These are phyloP conservation scores for Ilyonectria destructans DNA, from an alignment of 2,329 filamentous ascomycete species.

Conservation along the genomic window DNA sequence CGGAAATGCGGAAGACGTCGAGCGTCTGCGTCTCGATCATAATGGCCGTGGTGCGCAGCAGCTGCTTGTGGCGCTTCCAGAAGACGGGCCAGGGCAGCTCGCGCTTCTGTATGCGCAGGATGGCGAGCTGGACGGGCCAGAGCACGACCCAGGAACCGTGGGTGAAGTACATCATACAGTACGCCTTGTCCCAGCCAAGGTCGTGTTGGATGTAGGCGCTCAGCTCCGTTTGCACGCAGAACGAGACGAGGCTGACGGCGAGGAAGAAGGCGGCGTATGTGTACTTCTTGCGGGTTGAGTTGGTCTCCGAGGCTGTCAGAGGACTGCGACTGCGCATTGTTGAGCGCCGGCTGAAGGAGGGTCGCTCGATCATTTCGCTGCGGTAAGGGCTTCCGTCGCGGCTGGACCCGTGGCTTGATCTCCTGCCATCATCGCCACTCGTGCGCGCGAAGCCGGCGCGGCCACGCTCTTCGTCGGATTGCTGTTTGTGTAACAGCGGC, in stretches of 20 bases:
- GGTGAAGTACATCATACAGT: slow-evolving; percentile 98
- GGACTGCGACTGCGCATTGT: slow-evolving; percentile 86
- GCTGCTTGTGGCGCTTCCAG: slow-evolving; percentile 77
- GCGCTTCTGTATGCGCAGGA: slow-evolving; percentile 86
- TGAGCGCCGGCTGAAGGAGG: slow-evolving; percentile 64
- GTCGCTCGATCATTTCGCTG: slow-evolving; percentile 47
- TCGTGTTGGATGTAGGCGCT: slow-evolving; percentile 95
- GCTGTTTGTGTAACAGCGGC: slow-evolving; percentile 59
- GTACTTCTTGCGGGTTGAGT: slow-evolving; percentile 82
- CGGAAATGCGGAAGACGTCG: slow-evolving; percentile 68
- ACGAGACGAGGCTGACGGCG: slow-evolving; percentile 85
- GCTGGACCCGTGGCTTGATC: slow-evolving; percentile 40
- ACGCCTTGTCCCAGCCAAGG: slow-evolving; percentile 97
- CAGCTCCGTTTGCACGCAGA: slow-evolving; percentile 95
- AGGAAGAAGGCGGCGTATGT: slow-evolving; percentile 90
- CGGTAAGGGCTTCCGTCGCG: slow-evolving; percentile 48
- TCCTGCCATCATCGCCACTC: slow-evolving; percentile 36
- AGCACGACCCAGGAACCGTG: slow-evolving; percentile 94
- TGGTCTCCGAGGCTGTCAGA: slow-evolving; percentile 59
- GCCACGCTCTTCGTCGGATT: slow-evolving; percentile 51
- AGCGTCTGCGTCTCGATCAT: slow-evolving; percentile 90
- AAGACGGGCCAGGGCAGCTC: slow-evolving; percentile 87
- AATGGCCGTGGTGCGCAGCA: slow-evolving; percentile 72
- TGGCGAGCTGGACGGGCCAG: slow-evolving; percentile 87
- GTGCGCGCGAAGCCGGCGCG: slow-evolving; percentile 38